phyloP scores from a whole-genome alignment of 1,139 yeast species.

The Scheffersomyces parashehatae region DNA sequence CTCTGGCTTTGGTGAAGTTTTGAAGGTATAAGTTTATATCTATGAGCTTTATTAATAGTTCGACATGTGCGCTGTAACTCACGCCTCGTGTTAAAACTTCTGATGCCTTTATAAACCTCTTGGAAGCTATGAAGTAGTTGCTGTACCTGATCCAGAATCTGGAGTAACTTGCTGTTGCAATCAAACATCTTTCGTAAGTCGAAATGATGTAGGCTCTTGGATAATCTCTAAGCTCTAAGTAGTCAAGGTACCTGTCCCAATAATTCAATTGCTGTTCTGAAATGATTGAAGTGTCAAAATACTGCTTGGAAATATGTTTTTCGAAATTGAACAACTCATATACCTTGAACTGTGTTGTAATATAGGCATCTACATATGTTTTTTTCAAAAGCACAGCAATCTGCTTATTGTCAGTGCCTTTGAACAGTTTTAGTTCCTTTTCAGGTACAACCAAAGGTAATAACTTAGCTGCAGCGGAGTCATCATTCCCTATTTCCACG shows the following conservation, averaged over 20 bases:
- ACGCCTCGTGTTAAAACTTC: slow-evolving; percentile 37
- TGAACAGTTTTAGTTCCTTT: slow-evolving; percentile 16
- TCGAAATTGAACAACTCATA: slow-evolving; percentile 69
- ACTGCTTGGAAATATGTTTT: slow-evolving; percentile 51
- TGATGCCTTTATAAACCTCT: slow-evolving; percentile 34
- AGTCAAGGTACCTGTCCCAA: slow-evolving; percentile 66
- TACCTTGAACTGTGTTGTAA: slow-evolving; percentile 60
- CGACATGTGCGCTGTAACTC: slow-evolving; percentile 22
- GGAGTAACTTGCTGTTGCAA: slow-evolving; percentile 53
- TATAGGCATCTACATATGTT: slow-evolving; percentile 51
- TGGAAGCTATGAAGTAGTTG: slow-evolving; percentile 39
- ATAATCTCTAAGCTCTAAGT: slow-evolving; percentile 42
- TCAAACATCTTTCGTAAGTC: slow-evolving; percentile 58
- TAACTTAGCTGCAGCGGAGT: slow-evolving; percentile 22
- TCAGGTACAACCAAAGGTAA: slow-evolving; percentile 21
- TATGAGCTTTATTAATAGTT: slow-evolving; percentile 34
- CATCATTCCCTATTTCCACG: slow-evolving; percentile 32
- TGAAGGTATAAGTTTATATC: slow-evolving; percentile 39
- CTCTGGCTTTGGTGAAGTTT: slow-evolving; percentile 37
- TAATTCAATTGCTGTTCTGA: slow-evolving; percentile 48
- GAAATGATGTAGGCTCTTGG: slow-evolving; percentile 33
- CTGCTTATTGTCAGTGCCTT: slow-evolving; percentile 16
- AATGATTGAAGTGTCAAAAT: slow-evolving; percentile 44
- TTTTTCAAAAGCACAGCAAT: slow-evolving; percentile 41
- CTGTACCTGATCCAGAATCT: slow-evolving; percentile 65